phyloP scores from a whole-genome alignment of 2,329 filamentous ascomycete genomes.

The Claviceps paspali region DNA sequence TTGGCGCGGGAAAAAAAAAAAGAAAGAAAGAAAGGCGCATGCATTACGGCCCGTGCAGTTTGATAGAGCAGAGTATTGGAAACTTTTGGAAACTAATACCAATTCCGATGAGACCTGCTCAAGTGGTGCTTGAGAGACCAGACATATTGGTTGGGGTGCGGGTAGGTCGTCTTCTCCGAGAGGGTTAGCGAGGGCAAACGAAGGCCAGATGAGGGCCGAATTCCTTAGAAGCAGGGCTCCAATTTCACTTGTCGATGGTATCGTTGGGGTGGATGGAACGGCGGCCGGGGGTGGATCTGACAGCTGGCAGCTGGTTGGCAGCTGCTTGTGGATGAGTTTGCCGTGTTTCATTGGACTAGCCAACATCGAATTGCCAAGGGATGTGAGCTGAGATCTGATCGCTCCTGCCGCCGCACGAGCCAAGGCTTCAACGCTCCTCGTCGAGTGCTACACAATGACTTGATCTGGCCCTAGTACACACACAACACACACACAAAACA shows the following conservation, averaged over 20 bases:
- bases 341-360: background rate
- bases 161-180: too few species aligned
- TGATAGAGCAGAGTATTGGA: background rate
- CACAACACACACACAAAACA: too few species aligned
- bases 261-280: too few species aligned
- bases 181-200: too few species aligned
- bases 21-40: background rate
- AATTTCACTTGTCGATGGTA: background rate
- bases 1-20: background rate
- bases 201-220: too few species aligned
- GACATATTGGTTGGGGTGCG: constrained; percentile 1
- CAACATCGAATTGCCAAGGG: background rate
- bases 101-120: constrained; percentile 1
- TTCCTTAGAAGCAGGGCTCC: background rate
- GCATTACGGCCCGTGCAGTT: too few species aligned
- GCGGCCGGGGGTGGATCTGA: too few species aligned
- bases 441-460: too few species aligned
- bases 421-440: too few species aligned
- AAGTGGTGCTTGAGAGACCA: background rate
- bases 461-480: too few species aligned
- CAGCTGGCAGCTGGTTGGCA: background rate
- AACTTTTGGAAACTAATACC: background rate
- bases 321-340: background rate
- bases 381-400: constrained; percentile 1
- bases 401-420: too few species aligned